Base-by-base conservation (phyloP, 2,329 filamentous ascomycete species). In the Ophiostoma himal-ulmi region DNA sequence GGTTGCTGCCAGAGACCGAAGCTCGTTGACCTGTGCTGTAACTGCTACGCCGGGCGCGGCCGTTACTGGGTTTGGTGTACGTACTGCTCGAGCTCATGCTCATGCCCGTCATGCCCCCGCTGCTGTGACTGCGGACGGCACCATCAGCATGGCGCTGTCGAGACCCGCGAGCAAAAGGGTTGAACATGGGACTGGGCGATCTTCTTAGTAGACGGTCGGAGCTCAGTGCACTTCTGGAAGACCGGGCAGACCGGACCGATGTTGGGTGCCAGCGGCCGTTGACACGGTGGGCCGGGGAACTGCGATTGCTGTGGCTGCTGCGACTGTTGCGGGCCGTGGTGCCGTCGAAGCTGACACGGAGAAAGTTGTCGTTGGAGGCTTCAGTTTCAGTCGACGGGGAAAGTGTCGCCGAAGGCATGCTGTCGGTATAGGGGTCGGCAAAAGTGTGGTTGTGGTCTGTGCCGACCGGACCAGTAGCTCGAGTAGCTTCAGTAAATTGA, bases 1-100 rank as follows among this genome's bases (percentile, higher is more conserved):
- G 62, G 62, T 65, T 71, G 1, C 52, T 30, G 2, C 73, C 75
- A 2, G 74, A 73, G 54, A 75, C 70, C 22, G 74, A 73, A n/a
- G 70, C 75, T 74, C 68, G 75, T 39, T 72, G 72, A 67, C 72
- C 68, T 67, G 72, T 65, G 68, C 30, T 69, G 66, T 68, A 41
- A 48, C 70, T 72, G 67, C 37, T 68, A 22, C 68, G 68, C 20
- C 54, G 37, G n/a, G 60, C 54, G 39, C 68, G 67, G 20, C 70
- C 69, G 41, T 62, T 48, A 68, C 68, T 71, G 14, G 67, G 48
- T 44, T 70, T 67, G 54, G 69, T 57, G 11, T 48, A 44, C 54
- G 68, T 67, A 7, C 26, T n/a, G 54, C 22, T 11, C 11, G 30
- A 22, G 66, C 37, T 34, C 39, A 68, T 54, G n/a, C 13, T 22